phyloP scores from a whole-genome alignment of 139 green algal genomes.

The Volvox reticuliferus region DNA sequence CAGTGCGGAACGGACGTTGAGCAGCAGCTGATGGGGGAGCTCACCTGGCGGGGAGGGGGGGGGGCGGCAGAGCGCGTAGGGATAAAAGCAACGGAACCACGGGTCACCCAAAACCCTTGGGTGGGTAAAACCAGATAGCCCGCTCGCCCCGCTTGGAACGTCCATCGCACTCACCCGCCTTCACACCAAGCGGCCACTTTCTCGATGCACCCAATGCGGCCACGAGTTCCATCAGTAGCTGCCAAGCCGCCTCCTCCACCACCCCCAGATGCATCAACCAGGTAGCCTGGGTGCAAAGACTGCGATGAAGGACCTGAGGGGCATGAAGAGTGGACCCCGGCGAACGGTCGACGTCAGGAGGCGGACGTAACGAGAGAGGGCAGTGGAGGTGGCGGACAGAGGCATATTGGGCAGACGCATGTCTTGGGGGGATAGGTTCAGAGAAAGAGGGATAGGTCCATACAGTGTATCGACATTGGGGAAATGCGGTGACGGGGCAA shows the following conservation, averaged over 20 bases:
- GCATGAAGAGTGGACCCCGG: not conserved
- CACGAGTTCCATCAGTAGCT: slow-evolving; percentile 13
- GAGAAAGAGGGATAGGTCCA: too few relatives aligned
- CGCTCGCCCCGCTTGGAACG: not conserved
- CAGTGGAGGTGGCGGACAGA: not conserved
- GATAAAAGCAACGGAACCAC: not conserved
- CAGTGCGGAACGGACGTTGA: not conserved
- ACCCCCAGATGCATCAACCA: slow-evolving; percentile 46
- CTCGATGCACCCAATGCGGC: not conserved
- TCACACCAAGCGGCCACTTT: not conserved
- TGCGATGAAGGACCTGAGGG: slow-evolving; percentile 3
- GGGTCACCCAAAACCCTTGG: not conserved
- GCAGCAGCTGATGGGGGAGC: not conserved
- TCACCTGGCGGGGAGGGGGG: not conserved
- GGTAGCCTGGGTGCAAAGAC: not conserved
- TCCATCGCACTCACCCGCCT: not conserved
- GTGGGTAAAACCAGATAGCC: not conserved
- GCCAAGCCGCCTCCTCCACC: slow-evolving; percentile 27
- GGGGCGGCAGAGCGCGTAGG: too few relatives aligned
- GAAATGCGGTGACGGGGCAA: too few relatives aligned
- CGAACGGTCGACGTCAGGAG: too few relatives aligned
- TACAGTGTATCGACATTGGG: too few relatives aligned
- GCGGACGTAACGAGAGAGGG: too few relatives aligned
- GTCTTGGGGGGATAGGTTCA: too few relatives aligned
- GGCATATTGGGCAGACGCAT: too few relatives aligned